Evolutionary conservation across 2,329 filamentous ascomycete species (phyloP).

Genomic region (Whalleya microplaca): DNA sequence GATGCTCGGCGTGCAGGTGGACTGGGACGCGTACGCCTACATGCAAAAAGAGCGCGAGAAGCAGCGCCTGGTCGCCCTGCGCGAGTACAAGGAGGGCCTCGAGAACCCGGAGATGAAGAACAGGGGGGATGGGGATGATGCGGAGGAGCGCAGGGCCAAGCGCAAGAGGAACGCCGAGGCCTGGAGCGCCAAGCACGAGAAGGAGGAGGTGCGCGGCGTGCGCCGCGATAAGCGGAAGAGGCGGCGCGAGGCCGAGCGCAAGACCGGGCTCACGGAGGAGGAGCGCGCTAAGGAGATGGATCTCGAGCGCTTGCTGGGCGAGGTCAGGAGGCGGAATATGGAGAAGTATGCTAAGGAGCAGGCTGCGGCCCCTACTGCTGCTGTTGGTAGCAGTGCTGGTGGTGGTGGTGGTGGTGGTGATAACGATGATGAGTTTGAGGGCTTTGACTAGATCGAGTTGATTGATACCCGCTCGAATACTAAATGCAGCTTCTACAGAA

Average conservation of each 20-base stretch:
- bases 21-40: conserved; percentile 72
- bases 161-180: conserved; percentile 67
- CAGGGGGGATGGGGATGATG: conserved; percentile 38
- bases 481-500: no score
- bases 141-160: conserved; percentile 48
- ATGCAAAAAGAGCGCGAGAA: conserved; percentile 73
- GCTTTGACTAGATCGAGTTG: conserved; percentile 50
- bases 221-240: conserved; percentile 67
- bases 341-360: conserved; percentile 43
- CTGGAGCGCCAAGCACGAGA: conserved; percentile 74
- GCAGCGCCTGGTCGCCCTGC: conserved; percentile 60
- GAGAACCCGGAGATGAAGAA: conserved; percentile 41
- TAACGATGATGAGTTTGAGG: conserved; percentile 58
- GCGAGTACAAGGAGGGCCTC: conserved; percentile 46
- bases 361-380: neutral
- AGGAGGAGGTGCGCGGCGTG: conserved; percentile 63
- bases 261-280: conserved; percentile 70
- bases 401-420: conserved; percentile 25
- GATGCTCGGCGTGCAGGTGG: conserved; percentile 63
- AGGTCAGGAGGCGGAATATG: conserved; percentile 63
- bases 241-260: conserved; percentile 65
- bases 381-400: conserved; percentile 6
- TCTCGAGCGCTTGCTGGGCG: conserved; percentile 65
- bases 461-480: conserved; percentile 1
- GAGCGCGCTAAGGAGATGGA: conserved; percentile 67